Conservation (phyloP, 768 basidiomycete genomes). For the Kwoniella heveanensis region DNA sequence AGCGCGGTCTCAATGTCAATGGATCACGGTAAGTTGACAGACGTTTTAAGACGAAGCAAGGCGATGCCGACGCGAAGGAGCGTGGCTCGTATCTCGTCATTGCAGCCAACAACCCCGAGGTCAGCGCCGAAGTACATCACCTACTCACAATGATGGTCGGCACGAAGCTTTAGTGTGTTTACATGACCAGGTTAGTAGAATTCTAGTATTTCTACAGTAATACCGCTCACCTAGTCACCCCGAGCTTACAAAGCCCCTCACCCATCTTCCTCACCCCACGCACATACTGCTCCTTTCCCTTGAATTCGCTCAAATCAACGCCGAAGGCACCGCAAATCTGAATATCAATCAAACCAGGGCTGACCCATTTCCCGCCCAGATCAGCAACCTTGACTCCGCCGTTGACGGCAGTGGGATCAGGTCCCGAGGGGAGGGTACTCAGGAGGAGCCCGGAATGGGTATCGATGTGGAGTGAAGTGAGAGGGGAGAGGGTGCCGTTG, state of each 20-base stretch:
- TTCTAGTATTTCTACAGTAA: background rate
- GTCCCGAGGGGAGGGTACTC: slow-evolving; percentile 17
- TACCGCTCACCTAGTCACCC: slow-evolving; percentile 63
- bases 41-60: too few relatives aligned
- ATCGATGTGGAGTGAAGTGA: slow-evolving; percentile 27
- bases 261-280: slow-evolving; percentile 71
- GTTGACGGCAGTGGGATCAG: slow-evolving; percentile 1
- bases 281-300: slow-evolving; percentile 59
- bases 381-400: slow-evolving; percentile 59
- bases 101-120: too few relatives aligned
- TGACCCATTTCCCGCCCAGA: slow-evolving; percentile 74
- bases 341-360: slow-evolving; percentile 83
- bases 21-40: too few relatives aligned
- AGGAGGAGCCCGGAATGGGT: slow-evolving; percentile 70
- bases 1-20: too few relatives aligned
- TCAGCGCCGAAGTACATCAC: too few relatives aligned
- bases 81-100: too few relatives aligned
- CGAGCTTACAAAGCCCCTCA: slow-evolving; percentile 78
- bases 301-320: slow-evolving; percentile 49
- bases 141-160: slow-evolving; percentile 25
- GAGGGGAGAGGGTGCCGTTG: background rate
- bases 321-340: slow-evolving; percentile 79
- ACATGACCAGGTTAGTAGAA: too few relatives aligned
- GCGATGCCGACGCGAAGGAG: too few relatives aligned
- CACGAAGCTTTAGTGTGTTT: slow-evolving; percentile 62